phyloP scores from a whole-genome alignment of 192 early-diverging fungal species.

The Umbelopsis sp. region DNA sequence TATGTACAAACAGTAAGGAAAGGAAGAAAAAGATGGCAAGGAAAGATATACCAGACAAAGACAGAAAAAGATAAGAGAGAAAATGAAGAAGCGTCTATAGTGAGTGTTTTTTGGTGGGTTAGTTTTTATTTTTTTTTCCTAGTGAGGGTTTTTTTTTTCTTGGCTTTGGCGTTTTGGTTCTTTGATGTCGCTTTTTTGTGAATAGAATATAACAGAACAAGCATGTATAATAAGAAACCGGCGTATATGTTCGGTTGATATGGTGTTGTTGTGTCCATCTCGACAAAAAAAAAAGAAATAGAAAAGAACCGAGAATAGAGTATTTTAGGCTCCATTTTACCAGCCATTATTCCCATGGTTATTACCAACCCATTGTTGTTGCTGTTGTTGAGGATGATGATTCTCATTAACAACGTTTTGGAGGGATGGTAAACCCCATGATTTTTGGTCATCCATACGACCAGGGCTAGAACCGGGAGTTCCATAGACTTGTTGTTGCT shows the following conservation, averaged over 20 bases:
- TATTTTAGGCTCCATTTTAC: neutral
- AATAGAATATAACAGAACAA: neutral
- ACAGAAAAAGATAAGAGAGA: neutral
- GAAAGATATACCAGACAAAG: neutral
- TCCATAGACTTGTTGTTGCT: conserved; percentile 6
- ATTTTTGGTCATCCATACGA: conserved; percentile 8
- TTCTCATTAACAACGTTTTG: conserved; percentile 11
- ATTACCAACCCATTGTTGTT: conserved; percentile 12
- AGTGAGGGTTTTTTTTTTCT: too few species aligned
- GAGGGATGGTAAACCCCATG: neutral
- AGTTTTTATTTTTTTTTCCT: neutral
- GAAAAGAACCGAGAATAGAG: too few species aligned
- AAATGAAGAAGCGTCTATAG: neutral
- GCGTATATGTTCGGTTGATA: too few species aligned
- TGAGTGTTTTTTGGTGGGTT: neutral
- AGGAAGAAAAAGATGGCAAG: neutral
- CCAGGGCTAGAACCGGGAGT: conserved; percentile 15
- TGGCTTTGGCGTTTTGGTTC: too few species aligned
- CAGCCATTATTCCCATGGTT: conserved; percentile 1
- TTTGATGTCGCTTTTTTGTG: too few species aligned
- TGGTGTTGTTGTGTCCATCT: too few species aligned
- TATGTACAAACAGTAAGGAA: conserved; percentile 16
- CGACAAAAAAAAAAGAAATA: too few species aligned
- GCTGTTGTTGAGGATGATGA: conserved; percentile 1
- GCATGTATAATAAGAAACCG: neutral